These are phyloP conservation scores for Pyronema domesticum DNA, from an alignment of 495 filamentous ascomycete species.

Conservation along the genomic window DNA sequence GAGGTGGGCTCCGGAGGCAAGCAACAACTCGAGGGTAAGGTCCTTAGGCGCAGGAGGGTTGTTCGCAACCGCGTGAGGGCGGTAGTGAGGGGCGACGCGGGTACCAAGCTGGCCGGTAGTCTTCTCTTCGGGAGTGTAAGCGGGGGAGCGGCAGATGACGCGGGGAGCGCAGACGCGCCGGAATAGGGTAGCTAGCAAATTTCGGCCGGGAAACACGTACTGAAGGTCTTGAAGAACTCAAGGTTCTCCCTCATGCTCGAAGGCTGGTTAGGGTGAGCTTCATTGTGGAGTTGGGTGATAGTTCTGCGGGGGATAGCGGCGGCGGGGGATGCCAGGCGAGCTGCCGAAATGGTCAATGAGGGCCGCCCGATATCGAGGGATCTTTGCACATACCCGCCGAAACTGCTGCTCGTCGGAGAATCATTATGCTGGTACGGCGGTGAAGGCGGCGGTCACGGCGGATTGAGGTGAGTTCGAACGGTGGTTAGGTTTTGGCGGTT, in stretches of 20 bases:
- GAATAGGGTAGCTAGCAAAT: neutral
- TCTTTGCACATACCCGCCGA: conserved; percentile 60
- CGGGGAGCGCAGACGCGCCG: neutral
- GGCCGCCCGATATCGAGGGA: conserved; percentile 35
- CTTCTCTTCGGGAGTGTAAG: conserved; percentile 6
- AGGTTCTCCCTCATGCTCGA: conserved; percentile 9
- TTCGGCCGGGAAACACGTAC: neutral
- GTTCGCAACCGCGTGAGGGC: conserved; percentile 45
- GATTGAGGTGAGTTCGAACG: conserved; percentile 4
- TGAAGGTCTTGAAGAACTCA: conserved; percentile 18
- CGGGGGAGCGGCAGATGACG: neutral
- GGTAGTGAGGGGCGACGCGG: conserved; percentile 38
- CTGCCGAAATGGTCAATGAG: conserved; percentile 28
- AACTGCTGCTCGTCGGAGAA: conserved; percentile 66
- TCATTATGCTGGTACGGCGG: conserved; percentile 59
- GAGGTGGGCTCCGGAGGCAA: conserved; percentile 76
- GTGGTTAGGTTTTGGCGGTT: conserved; percentile 10
- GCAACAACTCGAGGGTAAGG: conserved; percentile 75
- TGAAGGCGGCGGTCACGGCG: conserved; percentile 44
- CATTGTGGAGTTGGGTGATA: too few species aligned
- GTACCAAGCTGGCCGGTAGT: conserved; percentile 36
- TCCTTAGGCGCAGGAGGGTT: conserved; percentile 61
- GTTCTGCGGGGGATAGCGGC: too few species aligned
- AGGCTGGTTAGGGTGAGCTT: too few species aligned
- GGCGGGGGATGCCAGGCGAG: too few species aligned